phyloP scores from a whole-genome alignment of 805 yeast genomes.

The Metschnikowia picachoensis region DNA sequence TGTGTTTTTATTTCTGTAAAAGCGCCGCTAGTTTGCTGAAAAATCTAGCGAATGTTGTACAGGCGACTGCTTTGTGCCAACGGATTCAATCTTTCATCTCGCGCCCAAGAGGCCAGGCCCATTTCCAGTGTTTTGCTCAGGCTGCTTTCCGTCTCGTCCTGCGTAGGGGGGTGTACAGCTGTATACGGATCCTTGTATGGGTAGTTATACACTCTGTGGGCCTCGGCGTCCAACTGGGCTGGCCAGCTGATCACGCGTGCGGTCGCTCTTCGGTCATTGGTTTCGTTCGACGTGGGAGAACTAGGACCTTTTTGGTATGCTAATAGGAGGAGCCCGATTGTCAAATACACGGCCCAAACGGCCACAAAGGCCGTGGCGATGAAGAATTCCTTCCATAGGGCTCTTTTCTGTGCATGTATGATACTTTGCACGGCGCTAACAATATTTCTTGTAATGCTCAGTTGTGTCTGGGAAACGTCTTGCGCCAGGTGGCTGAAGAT shows the following conservation, averaged over 20 bases:
- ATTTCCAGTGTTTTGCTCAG: background rate
- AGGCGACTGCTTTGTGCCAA: too few species aligned
- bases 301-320: background rate
- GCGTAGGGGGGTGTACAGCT: background rate
- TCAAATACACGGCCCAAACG: slow-evolving; percentile 46
- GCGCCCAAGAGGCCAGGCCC: too few species aligned
- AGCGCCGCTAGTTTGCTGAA: too few species aligned
- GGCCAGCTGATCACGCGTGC: slow-evolving; percentile 11
- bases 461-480: slow-evolving; percentile 44
- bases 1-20: too few species aligned
- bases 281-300: background rate
- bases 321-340: slow-evolving; percentile 30
- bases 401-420: slow-evolving; percentile 29
- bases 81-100: too few species aligned
- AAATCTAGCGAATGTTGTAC: too few species aligned
- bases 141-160: background rate
- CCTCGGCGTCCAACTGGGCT: slow-evolving; percentile 7
- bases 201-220: slow-evolving; percentile 4
- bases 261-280: background rate
- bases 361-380: slow-evolving; percentile 43
- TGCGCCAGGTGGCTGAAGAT: slow-evolving; percentile 46
- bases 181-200: slow-evolving; percentile 13
- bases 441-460: slow-evolving; percentile 39
- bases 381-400: slow-evolving; percentile 43
- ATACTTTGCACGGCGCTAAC: slow-evolving; percentile 22